These are phyloP conservation scores for Calonectria pauciramosa DNA, from an alignment of 2,329 filamentous ascomycete species.

Conservation along the genomic window DNA sequence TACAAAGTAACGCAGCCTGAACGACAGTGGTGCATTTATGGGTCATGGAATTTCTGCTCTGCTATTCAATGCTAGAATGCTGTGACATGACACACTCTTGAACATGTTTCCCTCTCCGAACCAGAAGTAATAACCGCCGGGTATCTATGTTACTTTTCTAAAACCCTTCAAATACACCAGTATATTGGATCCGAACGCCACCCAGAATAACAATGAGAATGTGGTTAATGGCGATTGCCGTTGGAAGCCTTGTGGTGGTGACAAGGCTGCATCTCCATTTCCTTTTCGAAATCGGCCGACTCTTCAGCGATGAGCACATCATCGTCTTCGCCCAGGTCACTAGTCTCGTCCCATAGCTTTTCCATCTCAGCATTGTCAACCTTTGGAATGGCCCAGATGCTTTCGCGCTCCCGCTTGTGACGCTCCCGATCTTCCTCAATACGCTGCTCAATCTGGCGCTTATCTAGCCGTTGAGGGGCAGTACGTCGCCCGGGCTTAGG, in stretches of 20 bases:
- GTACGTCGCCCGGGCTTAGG: conserved; percentile 51
- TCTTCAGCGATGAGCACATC: conserved; percentile 84
- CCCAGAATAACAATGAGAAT: conserved; percentile 33
- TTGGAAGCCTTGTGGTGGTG: conserved; percentile 53
- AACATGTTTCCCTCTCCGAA: conserved; percentile 15
- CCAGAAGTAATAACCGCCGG: conserved; percentile 37
- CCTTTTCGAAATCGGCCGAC: conserved; percentile 60
- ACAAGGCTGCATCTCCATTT: conserved; percentile 57
- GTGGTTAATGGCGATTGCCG: conserved; percentile 43
- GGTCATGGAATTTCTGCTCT: conserved; percentile 7
- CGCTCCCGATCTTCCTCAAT: conserved; percentile 97
- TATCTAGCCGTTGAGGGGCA: conserved; percentile 71
- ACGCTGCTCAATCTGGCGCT: conserved; percentile 91
- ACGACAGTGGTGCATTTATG: conserved; percentile 3
- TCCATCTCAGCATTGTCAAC: conserved; percentile 77
- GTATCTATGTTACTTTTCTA: conserved; percentile 48
- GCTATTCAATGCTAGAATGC: not conserved
- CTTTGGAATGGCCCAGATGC: conserved; percentile 88
- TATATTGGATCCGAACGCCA: conserved; percentile 45
- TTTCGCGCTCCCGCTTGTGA: conserved; percentile 92
- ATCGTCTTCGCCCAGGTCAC: conserved; percentile 90
- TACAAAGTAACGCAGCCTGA: conserved; percentile 13
- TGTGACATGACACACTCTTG: conserved; percentile 15
- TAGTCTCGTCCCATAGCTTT: conserved; percentile 88
- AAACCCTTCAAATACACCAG: conserved; percentile 25